Conservation (phyloP, 2,329 filamentous ascomycete genomes). For the Thelonectria blattea region DNA sequence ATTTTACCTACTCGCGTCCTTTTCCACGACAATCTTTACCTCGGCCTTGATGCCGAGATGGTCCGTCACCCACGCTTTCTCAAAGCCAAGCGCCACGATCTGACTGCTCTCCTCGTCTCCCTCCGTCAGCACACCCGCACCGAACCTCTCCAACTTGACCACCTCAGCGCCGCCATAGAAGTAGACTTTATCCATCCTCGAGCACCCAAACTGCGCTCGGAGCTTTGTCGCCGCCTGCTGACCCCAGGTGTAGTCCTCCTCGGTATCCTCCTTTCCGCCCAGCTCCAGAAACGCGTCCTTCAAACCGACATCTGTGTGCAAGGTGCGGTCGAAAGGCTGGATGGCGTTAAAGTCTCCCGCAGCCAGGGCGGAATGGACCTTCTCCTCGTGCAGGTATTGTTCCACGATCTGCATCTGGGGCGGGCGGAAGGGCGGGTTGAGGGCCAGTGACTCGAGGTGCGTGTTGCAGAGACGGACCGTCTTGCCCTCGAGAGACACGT, state of each 20-base stretch:
- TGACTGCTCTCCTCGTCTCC: constrained; percentile 40
- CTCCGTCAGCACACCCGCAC: constrained; percentile 47
- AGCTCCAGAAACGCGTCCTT: constrained; percentile 59
- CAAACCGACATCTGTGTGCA: constrained; percentile 55
- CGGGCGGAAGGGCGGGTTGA: constrained; percentile 55
- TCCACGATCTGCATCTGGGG: constrained; percentile 54
- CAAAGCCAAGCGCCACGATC: constrained; percentile 39
- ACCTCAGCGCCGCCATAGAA: constrained; percentile 46
- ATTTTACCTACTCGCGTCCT: constrained; percentile 6
- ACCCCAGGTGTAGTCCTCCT: constrained; percentile 63
- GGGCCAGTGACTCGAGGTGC: constrained; percentile 61
- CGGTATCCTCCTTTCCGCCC: constrained; percentile 56
- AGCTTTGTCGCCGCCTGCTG: constrained; percentile 53
- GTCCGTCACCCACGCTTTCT: constrained; percentile 57
- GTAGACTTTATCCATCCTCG: constrained; percentile 60
- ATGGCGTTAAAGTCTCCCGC: constrained; percentile 66
- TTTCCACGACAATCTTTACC: constrained; percentile 12
- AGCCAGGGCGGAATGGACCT: constrained; percentile 50
- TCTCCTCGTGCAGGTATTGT: constrained; percentile 47
- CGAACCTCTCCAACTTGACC: constrained; percentile 52
- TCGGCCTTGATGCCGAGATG: constrained; percentile 46
- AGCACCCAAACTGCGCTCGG: constrained; percentile 53
- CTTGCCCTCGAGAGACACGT: constrained; percentile 41
- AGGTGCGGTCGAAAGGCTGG: constrained; percentile 55
- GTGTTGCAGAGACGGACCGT: constrained; percentile 59